Evolutionary conservation across 352 stramenopile genomes (phyloP), one percentile per base, ranked within the genome.

Genomic region (Phytophthora nicotianae): DNA sequence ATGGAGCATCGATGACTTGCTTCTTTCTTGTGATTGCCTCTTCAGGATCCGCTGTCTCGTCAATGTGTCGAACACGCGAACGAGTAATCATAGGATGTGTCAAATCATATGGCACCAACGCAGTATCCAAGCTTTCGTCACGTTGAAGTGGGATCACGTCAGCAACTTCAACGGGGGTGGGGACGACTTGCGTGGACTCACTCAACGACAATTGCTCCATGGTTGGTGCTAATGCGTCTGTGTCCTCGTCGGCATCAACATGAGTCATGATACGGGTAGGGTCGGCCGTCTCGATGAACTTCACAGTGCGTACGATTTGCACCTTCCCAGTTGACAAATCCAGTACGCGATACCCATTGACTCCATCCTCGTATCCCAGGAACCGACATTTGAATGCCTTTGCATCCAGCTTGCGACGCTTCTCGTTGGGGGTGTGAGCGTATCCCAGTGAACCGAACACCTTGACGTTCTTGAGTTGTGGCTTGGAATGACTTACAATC

Each of bases 351-450:
- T 46, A 46, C 1, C 40, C 40, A n/a, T 46, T 46, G 4, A 46
- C 40, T 13, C 40, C 40, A 26, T 26, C 61, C 16, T 49, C 38
- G 41, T 75, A 70, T 14, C 62, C 70, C 27, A 76, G 7, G 21
- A 71, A 66, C 0, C 60, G 57, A 38, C 46, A 60, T 13, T 50
- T 42, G 27, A 56, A 56, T 7, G 50, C 50, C 24, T 58, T 49
- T 2, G 50, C 20, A 6, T 50, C 40, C 2, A 50, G 26, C 33
- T 74, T 74, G 11, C 6, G 27, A 14, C 56, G 38, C 41, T 62
- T 71, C 17, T 51, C 43, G 14, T 55, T 24, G 2, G 50, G 32
- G 37, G 65, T 58, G 24, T 69, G 65, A 2, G 37, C 64, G 29
- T 61, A 72, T 1, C 64, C 64, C 17, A 64, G 17, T 16, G 64